Evolutionary conservation across 805 yeast species (phyloP), one percentile per base, ranked within the genome.

Genomic region (Debaryomyces prosopidis): DNA sequence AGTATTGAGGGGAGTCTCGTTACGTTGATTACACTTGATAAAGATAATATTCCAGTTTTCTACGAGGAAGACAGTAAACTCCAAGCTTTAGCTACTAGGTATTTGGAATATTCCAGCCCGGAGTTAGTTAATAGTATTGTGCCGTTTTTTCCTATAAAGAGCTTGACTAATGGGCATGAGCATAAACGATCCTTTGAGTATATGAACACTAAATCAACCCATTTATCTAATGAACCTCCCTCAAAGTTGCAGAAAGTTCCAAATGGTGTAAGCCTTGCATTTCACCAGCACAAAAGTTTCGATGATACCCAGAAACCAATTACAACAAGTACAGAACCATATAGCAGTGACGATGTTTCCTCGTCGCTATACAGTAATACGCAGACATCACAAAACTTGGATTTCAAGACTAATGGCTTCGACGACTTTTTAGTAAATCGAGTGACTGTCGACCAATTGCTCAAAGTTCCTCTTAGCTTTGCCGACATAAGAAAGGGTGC

Each of bases 401-500:
- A 43, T 20, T 10, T 32, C 35, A 16, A 41, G 44, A 18, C 30
- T 15, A 18, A 30, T 23, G 15, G 18, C 20, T 33, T 39, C 39
- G 41, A 42, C 31, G 34, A 32, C 16, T 41, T 44, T 36, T 35
- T 42, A 16, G 39, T 48, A 17, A 41, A 38, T 20, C 40, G 40
- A 26, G 34, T 36, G 4, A 20, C 43, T 39, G 39, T 36, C 23
- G 32, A 38, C 19, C 48, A 42, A 37, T 20, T 55, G 9, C 12
- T 34, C 11, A 16, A 39, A 6, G 9, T 43, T 5, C 51, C 52
- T 3, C 45, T 43, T n/a, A 39, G 42, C 10, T 7, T 47, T 8
- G 53, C 43, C 16, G 54, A 47, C 5, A 48, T 49, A 14, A 38
- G 40, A 4, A 49, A 48, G 20, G 48, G 45, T 9, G 42, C 42